A percentile compares a stretch with the other conserved stretches of the same genome.
Evolutionary conservation across 2,329 filamentous ascomycete species (phyloP).

Genomic region (Colletotrichum gigasporum): DNA sequence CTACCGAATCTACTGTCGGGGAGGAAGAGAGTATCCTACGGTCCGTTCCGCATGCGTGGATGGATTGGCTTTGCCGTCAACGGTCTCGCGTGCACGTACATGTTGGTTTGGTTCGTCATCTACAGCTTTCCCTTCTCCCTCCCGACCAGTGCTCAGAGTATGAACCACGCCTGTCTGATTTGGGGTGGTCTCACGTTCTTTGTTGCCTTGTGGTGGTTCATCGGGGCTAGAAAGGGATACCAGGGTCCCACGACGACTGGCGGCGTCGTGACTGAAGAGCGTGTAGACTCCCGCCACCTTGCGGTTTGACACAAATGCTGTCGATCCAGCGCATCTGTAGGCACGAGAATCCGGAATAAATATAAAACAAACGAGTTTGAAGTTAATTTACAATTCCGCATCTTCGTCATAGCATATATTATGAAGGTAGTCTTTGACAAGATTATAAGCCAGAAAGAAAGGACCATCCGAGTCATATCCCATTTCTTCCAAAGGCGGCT

Average conservation of each 20-base stretch:
- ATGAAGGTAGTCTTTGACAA: too few species aligned
- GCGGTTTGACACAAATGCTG: neutral
- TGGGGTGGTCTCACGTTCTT: slow-evolving; percentile 52
- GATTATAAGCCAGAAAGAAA: too few species aligned
- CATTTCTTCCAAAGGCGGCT: too few species aligned
- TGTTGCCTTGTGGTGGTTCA: slow-evolving; percentile 52
- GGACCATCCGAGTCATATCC: too few species aligned
- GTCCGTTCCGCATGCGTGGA: slow-evolving; percentile 66
- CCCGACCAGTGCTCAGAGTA: slow-evolving; percentile 54
- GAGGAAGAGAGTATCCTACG: slow-evolving; percentile 51
- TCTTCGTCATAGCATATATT: too few species aligned
- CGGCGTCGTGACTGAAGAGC: slow-evolving; percentile 4
- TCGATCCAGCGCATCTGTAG: too few species aligned
- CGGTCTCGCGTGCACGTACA: slow-evolving; percentile 63
- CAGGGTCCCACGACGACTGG: slow-evolving; percentile 33
- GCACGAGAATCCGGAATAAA: too few species aligned
- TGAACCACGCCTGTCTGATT: slow-evolving; percentile 63
- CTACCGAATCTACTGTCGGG: slow-evolving; percentile 62
- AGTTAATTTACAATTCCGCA: too few species aligned
- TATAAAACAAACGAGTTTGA: neutral
- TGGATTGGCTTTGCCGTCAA: slow-evolving; percentile 60
- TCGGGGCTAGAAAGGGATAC: slow-evolving; percentile 37
- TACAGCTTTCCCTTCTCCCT: slow-evolving; percentile 67
- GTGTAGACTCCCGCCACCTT: neutral
- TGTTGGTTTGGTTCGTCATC: slow-evolving; percentile 68